Conservation (phyloP, 768 basidiomycete genomes). For the Pleurotus salmoneostramineus region DNA sequence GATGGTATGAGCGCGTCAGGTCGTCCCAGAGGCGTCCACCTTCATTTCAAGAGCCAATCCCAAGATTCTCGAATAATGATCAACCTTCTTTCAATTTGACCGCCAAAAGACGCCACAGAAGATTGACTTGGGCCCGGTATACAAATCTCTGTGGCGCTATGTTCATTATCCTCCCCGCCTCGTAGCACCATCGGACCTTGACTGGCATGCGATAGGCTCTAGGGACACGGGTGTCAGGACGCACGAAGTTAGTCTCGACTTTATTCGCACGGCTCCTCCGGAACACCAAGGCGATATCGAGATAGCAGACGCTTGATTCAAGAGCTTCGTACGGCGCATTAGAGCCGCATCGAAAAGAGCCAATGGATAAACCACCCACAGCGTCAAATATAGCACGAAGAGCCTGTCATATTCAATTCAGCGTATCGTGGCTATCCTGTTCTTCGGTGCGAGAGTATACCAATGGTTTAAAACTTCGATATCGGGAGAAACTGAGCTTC, state of each 20-base stretch:
- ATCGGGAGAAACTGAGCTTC: not conserved
- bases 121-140: not conserved
- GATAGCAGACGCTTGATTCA: too few relatives aligned
- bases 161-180: not conserved
- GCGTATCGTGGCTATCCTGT: too few relatives aligned
- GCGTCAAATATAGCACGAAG: not conserved
- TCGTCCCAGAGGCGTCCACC: not conserved
- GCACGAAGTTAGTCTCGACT: not conserved
- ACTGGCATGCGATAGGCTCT: not conserved
- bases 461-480: too few relatives aligned
- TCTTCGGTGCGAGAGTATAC: too few relatives aligned
- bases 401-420: too few relatives aligned
- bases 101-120: not conserved
- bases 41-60: not conserved
- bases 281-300: too few relatives aligned
- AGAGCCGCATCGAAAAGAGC: too few relatives aligned
- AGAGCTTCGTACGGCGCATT: not conserved
- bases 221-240: not conserved
- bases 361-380: too few relatives aligned
- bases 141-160: constrained; percentile 2
- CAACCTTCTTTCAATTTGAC: constrained; percentile 6
- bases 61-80: not conserved
- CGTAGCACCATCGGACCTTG: not conserved
- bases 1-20: too few relatives aligned
- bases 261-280: not conserved